Evolutionary conservation across 306 rosid genomes (phyloP), one percentile per base, ranked within the genome.

Genomic region (Morella rubra): DNA sequence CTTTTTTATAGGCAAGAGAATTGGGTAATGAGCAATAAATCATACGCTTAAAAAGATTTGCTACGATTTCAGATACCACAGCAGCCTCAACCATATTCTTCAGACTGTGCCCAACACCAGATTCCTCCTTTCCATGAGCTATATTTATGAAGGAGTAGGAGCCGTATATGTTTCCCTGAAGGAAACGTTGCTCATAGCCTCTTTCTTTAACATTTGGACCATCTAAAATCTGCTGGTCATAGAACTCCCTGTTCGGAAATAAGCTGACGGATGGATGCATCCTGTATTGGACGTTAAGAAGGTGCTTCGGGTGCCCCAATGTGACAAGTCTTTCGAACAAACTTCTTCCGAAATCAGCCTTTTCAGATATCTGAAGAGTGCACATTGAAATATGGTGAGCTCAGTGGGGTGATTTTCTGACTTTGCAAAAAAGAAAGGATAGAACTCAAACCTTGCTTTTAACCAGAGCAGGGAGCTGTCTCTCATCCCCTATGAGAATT

Each of bases 391-490:
- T 0, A 64, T 55, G 14, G 32, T 54, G 74, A 67, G 52, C 6
- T 24, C 61, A n/a, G 50, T 8, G 70, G 49, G 6, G 42, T n/a
- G 40, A 54, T 68, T 55, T 52, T 44, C 16, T 10, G 19, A 11
- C 56, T 49, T 14, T 24, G 16, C 50, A 69, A 12, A 65, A 22
- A 4, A 53, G 56, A 64, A 32, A 42, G 6, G 68, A 42, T 4
- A 67, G 5, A 20, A 20, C 51, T n/a, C 22, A 77, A 72, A 90
- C 95, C 90, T 88, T 79, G 92, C 92, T 87, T 66, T 75, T 64
- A 64, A 86, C 89, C 85, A 88, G 20, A 37, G 92, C 92, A 45
- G 90, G 92, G 55, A 88, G 89, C 50, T 90, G 95, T 55, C 72
- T 69, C 60, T 90, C 91, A 69, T 90, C 93, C 20, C 91, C 90